Conservation (phyloP, 192 early-diverging fungal genomes). For the Umbelopsis sp. region DNA sequence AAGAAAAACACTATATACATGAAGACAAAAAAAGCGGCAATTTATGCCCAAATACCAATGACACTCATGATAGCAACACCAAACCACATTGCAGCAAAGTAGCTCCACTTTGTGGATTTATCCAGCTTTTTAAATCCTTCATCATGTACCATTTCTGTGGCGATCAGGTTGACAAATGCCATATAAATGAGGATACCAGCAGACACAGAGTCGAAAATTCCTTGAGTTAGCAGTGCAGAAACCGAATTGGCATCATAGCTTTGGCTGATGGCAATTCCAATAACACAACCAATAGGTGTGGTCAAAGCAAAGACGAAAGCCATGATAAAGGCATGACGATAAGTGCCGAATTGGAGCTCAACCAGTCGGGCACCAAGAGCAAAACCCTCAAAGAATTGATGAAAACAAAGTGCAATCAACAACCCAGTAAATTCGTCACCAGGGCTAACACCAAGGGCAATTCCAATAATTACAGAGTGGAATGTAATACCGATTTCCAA, state of each 20-base stretch:
- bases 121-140: slow-evolving; percentile 47
- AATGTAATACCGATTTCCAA: slow-evolving; percentile 76
- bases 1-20: neutral
- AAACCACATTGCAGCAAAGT: slow-evolving; percentile 64
- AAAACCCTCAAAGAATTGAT: slow-evolving; percentile 71
- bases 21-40: neutral
- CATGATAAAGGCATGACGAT: slow-evolving; percentile 55
- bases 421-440: slow-evolving; percentile 62
- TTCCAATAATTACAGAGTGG: slow-evolving; percentile 79
- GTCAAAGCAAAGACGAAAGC: slow-evolving; percentile 69
- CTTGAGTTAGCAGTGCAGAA: slow-evolving; percentile 65
- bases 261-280: slow-evolving; percentile 74
- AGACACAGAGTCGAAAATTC: slow-evolving; percentile 77
- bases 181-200: slow-evolving; percentile 85
- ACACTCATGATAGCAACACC: slow-evolving; percentile 81
- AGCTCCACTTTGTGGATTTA: slow-evolving; percentile 39
- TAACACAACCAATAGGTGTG: slow-evolving; percentile 79
- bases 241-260: slow-evolving; percentile 60
- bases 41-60: slow-evolving; percentile 62
- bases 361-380: slow-evolving; percentile 76
- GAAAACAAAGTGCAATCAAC: slow-evolving; percentile 70
- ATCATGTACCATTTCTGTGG: slow-evolving; percentile 67
- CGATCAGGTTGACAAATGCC: slow-evolving; percentile 74
- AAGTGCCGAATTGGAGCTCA: slow-evolving; percentile 42
- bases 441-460: slow-evolving; percentile 66